Percentiles rank a stretch among this genome's conserved stretches.
These are phyloP conservation scores for Cercospora sesami DNA, from an alignment of 2,329 filamentous ascomycete species.

Conservation along the genomic window DNA sequence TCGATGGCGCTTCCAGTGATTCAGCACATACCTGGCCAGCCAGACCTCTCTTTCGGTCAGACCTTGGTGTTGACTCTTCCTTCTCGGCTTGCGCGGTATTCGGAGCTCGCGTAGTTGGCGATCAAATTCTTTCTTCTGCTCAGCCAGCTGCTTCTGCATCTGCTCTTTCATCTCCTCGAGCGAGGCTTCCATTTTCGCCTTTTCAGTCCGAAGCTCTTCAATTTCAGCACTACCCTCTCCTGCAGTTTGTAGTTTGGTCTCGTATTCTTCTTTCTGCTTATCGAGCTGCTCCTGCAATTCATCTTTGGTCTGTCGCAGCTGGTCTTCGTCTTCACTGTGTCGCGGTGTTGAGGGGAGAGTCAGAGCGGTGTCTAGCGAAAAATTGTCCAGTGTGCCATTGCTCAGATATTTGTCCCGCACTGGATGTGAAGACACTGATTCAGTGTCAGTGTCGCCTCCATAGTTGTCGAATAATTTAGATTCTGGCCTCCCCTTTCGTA, in stretches of 20 bases:
- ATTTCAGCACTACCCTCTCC: conserved; percentile 75
- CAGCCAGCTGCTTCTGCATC: conserved; percentile 81
- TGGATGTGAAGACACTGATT: conserved; percentile 79
- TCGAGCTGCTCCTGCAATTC: conserved; percentile 83
- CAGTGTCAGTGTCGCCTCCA: conserved; percentile 68
- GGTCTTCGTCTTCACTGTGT: conserved; percentile 77
- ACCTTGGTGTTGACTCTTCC: conserved; percentile 27
- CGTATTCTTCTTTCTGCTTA: conserved; percentile 78
- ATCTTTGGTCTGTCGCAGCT: conserved; percentile 71
- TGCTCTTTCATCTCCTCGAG: conserved; percentile 77
- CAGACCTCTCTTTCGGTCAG: conserved; percentile 72
- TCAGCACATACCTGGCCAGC: conserved; percentile 65
- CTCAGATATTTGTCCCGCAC: conserved; percentile 89
- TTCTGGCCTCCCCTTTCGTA: conserved; percentile 68
- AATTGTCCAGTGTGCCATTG: conserved; percentile 86
- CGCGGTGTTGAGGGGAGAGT: conserved; percentile 93
- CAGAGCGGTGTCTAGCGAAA: conserved; percentile 88
- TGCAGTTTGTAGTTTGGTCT: conserved; percentile 72
- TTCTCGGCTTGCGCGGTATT: conserved; percentile 37
- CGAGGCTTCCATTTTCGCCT: conserved; percentile 78
- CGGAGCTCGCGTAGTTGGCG: conserved; percentile 75
- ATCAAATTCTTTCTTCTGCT: conserved; percentile 82
- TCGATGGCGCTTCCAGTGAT: conserved; percentile 78
- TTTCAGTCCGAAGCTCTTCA: conserved; percentile 80
- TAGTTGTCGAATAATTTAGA: conserved; percentile 54